Evolutionary conservation across 371 early-diverging fungal species (phyloP).

Genomic region (Apophysomyces sp.): DNA sequence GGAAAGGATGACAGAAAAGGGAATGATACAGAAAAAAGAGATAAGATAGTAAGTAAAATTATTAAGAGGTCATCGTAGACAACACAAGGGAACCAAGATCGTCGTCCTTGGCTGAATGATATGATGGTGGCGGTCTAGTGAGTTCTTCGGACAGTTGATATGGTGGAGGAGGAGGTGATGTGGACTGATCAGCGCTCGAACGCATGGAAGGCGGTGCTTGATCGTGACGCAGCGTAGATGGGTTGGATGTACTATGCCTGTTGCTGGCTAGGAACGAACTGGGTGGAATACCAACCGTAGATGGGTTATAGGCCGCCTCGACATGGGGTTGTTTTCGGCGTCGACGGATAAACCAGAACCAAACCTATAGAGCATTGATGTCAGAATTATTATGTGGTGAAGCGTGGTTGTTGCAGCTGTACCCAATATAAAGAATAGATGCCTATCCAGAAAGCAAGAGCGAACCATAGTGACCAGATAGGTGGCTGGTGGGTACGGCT

Average conservation of each 20-base stretch:
- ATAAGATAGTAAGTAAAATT: not conserved
- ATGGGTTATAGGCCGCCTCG: conserved; percentile 7
- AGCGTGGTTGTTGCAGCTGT: not conserved
- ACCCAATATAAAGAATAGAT: conserved; percentile 18
- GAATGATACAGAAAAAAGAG: not conserved
- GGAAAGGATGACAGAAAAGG: not conserved
- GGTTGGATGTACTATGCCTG: not conserved
- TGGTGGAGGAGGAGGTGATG: conserved; percentile 9
- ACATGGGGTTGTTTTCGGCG: not conserved
- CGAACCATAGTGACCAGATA: conserved; percentile 9
- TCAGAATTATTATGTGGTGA: no score
- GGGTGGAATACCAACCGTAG: conserved; percentile 18
- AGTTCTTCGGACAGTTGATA: conserved; percentile 12
- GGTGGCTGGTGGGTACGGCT: conserved; percentile 15
- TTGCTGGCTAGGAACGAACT: conserved; percentile 3
- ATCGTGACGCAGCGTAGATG: not conserved
- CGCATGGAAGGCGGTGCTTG: not conserved
- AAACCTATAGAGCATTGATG: no score
- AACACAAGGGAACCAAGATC: conserved; percentile 1
- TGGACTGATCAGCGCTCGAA: not conserved
- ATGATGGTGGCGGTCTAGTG: conserved; percentile 13
- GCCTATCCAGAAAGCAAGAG: conserved; percentile 6
- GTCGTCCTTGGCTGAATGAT: conserved; percentile 17
- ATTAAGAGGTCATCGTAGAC: not conserved
- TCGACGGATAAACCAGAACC: conserved; percentile 1